Base-by-base conservation (phyloP, 176 grass and related monocot species). In the Luzula sylvatica region DNA sequence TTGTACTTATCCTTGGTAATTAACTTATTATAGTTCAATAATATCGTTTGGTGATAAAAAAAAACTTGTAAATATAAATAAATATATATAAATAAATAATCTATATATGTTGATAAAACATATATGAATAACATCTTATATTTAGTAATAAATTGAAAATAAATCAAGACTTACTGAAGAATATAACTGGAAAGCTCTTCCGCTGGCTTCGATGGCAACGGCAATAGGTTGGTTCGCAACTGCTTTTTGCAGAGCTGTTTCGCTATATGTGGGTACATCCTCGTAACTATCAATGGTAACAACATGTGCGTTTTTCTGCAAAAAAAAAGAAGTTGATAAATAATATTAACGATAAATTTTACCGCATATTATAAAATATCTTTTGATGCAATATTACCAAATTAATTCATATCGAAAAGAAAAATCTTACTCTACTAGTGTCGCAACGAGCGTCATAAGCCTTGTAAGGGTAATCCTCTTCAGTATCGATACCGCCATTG, bases 231-330 rank as follows among this genome's bases (percentile, higher is more conserved):
- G 87, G 56, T 73, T 70, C 38, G 78, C 82, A 3, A 87, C 87
- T 2, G 82, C 87, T 62, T 94, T 94, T 42, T 87, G 50, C 70
- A 94, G 69, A 61, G 74, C 73, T 11, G 67, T 56, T 67, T 94
- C 87, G 3, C 14, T 54, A 56, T 94, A 75, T 0, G 58, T 29
- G 0, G 87, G 53, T 11, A 94, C 87, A 70, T 94, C 87, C 69
- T 94, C 87, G 0, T 87, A 94, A 7, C 52, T 39, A 40, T 94
- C 78, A 1, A 94, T 94, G 0, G 82, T 39, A 9, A 94, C 87
- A 40, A 94, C 87, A 65, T 79, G 73, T 0, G 82, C 82, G 2
- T 94, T 94, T 87, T 82, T 94, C 87, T 94, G 77, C 55, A 3
- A 75, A 55, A 2, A 12, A 16, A 69, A 25, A 48, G 16, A 3